A percentile compares a stretch with the other conserved stretches of the same genome.
Conservation (phyloP, 495 filamentous ascomycete species). For the Penicillium macrosclerotiorum region DNA sequence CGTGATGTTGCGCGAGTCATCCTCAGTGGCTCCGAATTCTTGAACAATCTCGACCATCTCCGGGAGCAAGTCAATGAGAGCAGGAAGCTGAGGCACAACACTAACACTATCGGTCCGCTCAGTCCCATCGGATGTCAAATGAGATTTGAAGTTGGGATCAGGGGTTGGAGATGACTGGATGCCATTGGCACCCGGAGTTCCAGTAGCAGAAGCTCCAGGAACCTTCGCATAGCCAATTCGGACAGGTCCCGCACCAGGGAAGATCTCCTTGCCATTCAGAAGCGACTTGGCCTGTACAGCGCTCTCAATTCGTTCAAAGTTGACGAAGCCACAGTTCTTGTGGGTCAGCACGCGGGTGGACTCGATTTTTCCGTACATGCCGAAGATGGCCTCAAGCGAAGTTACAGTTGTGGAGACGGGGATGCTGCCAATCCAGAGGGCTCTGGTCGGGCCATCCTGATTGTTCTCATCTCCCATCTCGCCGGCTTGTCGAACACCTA, state of each 20-base stretch:
- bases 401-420: slow-evolving; percentile 96
- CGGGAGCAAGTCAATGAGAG: slow-evolving; percentile 68
- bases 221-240: slow-evolving; percentile 97
- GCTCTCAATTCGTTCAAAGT: slow-evolving; percentile 87
- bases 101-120: slow-evolving; percentile 40
- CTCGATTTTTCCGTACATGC: slow-evolving; percentile 82
- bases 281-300: slow-evolving; percentile 82
- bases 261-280: slow-evolving; percentile 96
- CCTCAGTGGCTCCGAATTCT: slow-evolving; percentile 84
- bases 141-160: slow-evolving; percentile 58
- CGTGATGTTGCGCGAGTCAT: slow-evolving; percentile 71
- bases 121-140: slow-evolving; percentile 26
- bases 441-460: slow-evolving; percentile 86
- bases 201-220: slow-evolving; percentile 72
- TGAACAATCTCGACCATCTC: slow-evolving; percentile 86
- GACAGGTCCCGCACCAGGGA: slow-evolving; percentile 92
- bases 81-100: slow-evolving; percentile 64
- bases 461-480: slow-evolving; percentile 65
- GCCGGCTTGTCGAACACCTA: slow-evolving; percentile 42
- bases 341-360: slow-evolving; percentile 93
- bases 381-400: slow-evolving; percentile 90
- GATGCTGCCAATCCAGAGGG: slow-evolving; percentile 96
- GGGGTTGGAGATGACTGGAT: slow-evolving; percentile 92
- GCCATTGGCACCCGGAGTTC: slow-evolving; percentile 80
- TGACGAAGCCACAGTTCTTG: slow-evolving; percentile 99